Conservation (phyloP, 495 filamentous ascomycete species). For the Aspergillus bridgeri region DNA sequence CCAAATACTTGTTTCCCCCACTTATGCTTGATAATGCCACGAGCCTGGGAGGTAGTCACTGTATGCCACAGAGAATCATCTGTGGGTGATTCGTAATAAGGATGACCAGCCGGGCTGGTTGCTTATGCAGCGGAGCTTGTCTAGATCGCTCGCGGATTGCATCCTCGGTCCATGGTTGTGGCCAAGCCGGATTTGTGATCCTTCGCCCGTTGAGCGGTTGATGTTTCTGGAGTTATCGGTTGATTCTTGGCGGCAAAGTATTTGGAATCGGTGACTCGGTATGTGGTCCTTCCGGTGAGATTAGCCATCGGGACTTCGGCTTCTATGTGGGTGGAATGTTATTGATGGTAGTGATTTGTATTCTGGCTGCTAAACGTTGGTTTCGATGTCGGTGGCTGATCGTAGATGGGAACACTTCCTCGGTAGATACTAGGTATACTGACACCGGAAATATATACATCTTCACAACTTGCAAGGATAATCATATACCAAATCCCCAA, state of each 20-base stretch:
- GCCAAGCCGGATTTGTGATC: neutral
- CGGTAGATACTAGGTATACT: no score
- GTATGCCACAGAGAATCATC: no score
- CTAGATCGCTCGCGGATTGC: neutral
- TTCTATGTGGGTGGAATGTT: neutral
- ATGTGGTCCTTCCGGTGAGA: neutral
- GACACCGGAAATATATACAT: no score
- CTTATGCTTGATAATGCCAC: neutral
- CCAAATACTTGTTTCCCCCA: neutral
- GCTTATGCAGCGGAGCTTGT: neutral
- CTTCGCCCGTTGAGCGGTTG: neutral
- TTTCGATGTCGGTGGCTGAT: no score
- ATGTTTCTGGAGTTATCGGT: neutral
- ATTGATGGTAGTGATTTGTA: no score
- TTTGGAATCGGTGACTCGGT: neutral
- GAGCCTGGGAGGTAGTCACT: neutral
- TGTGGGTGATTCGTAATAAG: no score
- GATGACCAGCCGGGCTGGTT: neutral
- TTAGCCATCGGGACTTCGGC: neutral
- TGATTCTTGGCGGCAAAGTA: neutral
- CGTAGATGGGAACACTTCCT: no score
- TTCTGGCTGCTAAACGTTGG: no score
- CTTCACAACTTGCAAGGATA: no score
- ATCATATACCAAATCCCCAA: no score
- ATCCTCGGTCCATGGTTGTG: neutral